Evolutionary conservation across 345 rosid genomes (phyloP).

Genomic region (Salix purpurea): DNA sequence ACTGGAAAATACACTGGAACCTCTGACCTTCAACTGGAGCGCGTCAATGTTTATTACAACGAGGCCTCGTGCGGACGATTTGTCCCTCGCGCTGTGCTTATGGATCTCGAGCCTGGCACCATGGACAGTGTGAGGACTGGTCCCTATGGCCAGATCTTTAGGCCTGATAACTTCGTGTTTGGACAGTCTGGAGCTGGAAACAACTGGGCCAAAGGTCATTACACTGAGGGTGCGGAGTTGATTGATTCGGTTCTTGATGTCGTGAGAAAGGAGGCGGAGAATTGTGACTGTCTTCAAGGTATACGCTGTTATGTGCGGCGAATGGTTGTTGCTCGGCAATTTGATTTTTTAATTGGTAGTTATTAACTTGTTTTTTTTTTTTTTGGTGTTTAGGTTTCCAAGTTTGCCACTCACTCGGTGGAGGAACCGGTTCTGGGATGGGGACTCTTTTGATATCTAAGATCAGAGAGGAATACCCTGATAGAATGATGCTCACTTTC

Average conservation of each 20-base stretch:
- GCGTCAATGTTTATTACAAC: slow-evolving; percentile 24
- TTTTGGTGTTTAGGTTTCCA: slow-evolving; percentile 14
- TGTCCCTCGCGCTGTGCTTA: slow-evolving; percentile 27
- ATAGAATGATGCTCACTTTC: slow-evolving; percentile 30
- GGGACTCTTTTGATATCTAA: slow-evolving; percentile 26
- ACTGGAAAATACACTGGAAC: slow-evolving; percentile 22
- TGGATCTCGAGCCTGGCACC: slow-evolving; percentile 31
- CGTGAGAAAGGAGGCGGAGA: slow-evolving; percentile 27
- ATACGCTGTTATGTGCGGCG: too few species aligned
- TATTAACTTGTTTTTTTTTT: not conserved
- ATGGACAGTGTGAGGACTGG: slow-evolving; percentile 31
- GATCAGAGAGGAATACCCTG: slow-evolving; percentile 30
- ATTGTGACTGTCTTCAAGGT: slow-evolving; percentile 32
- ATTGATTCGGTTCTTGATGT: slow-evolving; percentile 27
- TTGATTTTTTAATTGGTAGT: not conserved
- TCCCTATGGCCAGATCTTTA: slow-evolving; percentile 24
- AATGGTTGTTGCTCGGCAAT: not conserved
- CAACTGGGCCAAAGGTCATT: slow-evolving; percentile 29
- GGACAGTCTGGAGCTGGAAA: slow-evolving; percentile 31
- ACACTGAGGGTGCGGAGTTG: slow-evolving; percentile 27
- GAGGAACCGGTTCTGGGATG: slow-evolving; percentile 31
- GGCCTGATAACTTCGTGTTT: slow-evolving; percentile 30
- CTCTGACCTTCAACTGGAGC: slow-evolving; percentile 23
- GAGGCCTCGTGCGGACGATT: slow-evolving; percentile 26
- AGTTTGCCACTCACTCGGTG: slow-evolving; percentile 27